Conservation (phyloP, 129 eudicot genomes). For the Flaveria robusta region DNA sequence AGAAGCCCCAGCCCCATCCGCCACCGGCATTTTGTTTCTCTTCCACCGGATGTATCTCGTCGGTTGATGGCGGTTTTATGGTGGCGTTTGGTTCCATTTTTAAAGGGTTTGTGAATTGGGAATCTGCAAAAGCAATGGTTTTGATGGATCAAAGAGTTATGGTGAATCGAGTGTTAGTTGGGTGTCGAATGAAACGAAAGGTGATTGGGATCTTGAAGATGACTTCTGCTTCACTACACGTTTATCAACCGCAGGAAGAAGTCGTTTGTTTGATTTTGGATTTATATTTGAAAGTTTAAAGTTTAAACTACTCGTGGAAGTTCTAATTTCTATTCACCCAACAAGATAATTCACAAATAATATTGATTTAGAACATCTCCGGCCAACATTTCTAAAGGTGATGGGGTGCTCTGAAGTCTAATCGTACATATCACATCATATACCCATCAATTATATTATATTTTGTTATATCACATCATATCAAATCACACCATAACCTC, state of each 20-base stretch:
- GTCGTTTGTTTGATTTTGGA: conserved; percentile 7
- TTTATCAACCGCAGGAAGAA: conserved; percentile 15
- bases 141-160: no score
- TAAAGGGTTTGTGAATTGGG: conserved; percentile 30
- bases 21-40: conserved; percentile 36
- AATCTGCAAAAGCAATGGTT: conserved; percentile 15
- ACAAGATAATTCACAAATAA: no score
- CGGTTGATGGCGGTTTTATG: conserved; percentile 27
- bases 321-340: no score
- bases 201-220: conserved; percentile 29
- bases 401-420: no score
- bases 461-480: no score
- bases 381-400: no score
- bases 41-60: conserved; percentile 40
- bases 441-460: no score
- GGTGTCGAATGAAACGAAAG: conserved; percentile 15
- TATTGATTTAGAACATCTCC: no score
- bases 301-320: no score
- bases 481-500: no score
- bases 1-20: conserved; percentile 97
- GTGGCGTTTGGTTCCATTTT: conserved; percentile 43
- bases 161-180: conserved; percentile 35
- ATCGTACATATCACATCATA: no score
- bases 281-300: no score
- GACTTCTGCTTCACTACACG: conserved; percentile 37